Evolutionary conservation across 108 stramenopile species (phyloP).

Genomic region (Schizochytrium sp.): DNA sequence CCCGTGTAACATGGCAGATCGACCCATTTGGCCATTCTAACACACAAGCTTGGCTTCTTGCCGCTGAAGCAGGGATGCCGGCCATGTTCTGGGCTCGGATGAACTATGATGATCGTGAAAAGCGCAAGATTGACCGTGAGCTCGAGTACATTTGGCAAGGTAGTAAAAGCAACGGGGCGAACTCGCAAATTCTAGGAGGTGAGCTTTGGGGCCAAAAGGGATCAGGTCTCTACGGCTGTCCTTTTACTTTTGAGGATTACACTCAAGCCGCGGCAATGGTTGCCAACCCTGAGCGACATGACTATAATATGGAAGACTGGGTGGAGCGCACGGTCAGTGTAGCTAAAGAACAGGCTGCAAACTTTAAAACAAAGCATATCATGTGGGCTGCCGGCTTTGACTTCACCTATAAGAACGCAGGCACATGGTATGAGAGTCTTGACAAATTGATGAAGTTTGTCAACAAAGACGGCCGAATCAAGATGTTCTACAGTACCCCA

Average conservation of each 20-base stretch:
- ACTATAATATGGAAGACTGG: slow-evolving; percentile 59
- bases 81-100: slow-evolving; percentile 94
- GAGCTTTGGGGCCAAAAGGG: slow-evolving; percentile 76
- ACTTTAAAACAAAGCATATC: slow-evolving; percentile 18
- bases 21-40: slow-evolving; percentile 98
- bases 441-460: slow-evolving; percentile 73
- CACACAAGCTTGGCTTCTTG: slow-evolving; percentile 87
- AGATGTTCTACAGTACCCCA: slow-evolving; percentile 89
- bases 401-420: slow-evolving; percentile 72
- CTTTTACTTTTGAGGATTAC: slow-evolving; percentile 84
- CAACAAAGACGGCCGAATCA: slow-evolving; percentile 77
- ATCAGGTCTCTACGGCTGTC: slow-evolving; percentile 74
- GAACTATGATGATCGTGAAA: slow-evolving; percentile 89
- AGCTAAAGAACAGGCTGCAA: slow-evolving; percentile 40
- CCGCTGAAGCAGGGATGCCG: slow-evolving; percentile 85
- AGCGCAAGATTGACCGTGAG: slow-evolving; percentile 75
- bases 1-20: slow-evolving; percentile 92
- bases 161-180: slow-evolving; percentile 63
- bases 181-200: slow-evolving; percentile 85
- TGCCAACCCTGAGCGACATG: slow-evolving; percentile 65
- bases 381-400: slow-evolving; percentile 64
- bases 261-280: slow-evolving; percentile 73
- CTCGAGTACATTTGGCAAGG: slow-evolving; percentile 63
- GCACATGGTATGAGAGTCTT: slow-evolving; percentile 71
- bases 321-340: slow-evolving; percentile 49